phyloP scores from a whole-genome alignment of 257 asterid genomes.

The Craterostigma plantagineum region DNA sequence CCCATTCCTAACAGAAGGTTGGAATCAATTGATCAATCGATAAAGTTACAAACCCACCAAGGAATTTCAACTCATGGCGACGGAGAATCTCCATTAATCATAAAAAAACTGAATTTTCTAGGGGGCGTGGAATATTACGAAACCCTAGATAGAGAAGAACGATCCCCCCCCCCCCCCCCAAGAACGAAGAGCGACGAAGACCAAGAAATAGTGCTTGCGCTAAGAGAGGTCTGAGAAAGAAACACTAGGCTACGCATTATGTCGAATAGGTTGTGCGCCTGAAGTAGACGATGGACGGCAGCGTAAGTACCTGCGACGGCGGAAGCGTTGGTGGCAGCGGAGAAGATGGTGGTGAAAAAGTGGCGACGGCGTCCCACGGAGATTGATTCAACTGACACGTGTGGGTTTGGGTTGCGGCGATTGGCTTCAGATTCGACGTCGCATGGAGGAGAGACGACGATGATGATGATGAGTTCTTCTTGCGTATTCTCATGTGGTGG shows the following conservation, averaged over 20 bases:
- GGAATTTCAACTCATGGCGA: too few species aligned
- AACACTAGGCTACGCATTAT: too few species aligned
- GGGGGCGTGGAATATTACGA: too few species aligned
- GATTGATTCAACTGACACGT: constrained; percentile 41
- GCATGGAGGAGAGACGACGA: constrained; percentile 17
- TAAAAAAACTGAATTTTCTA: too few species aligned
- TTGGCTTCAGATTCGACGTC: constrained; percentile 10
- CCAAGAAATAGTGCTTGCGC: not conserved
- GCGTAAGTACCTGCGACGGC: constrained; percentile 16
- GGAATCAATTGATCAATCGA: too few species aligned
- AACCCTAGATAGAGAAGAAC: too few species aligned
- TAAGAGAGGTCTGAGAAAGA: constrained; percentile 15
- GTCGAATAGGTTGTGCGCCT: too few species aligned
- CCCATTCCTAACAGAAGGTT: too few species aligned
- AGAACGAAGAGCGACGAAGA: constrained; percentile 13
- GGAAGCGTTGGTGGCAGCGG: constrained; percentile 15
- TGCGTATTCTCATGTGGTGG: constrained; percentile 47
- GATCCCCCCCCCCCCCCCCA: too few species aligned
- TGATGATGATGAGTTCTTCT: constrained; percentile 29
- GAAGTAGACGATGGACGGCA: not conserved
- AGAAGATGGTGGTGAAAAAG: constrained; percentile 29
- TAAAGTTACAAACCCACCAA: too few species aligned
- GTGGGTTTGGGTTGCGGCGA: constrained; percentile 12
- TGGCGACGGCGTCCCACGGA: constrained; percentile 62
- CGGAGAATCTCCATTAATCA: too few species aligned